Evolutionary conservation across 768 basidiomycete species (phyloP), one percentile per base, ranked within the genome.

Genomic region (Trametes cinnabarina): DNA sequence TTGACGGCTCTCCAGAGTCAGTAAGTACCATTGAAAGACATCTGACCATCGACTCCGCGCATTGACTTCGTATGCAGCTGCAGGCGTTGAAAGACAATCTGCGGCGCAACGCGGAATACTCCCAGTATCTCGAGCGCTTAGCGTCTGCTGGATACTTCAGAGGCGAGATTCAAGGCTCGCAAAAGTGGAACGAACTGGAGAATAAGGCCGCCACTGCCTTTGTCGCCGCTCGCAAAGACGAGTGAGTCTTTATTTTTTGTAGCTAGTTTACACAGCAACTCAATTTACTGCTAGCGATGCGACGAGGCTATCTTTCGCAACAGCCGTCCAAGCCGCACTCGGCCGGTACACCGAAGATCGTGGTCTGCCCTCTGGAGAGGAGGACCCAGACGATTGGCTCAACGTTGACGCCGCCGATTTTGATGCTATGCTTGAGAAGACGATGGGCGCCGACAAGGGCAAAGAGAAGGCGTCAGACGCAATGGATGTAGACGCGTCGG

Each of bases 321-420:
- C 79, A 22, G 79, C 81, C 48, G 88, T 93, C 26, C 87, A 88
- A 65, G 63, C 76, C 0, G 89, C 90, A 0, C 69, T 94, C 53
- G 72, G 74, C 3, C 74, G 73, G 47, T 74, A 78, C 8, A 65
- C 75, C 12, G 69, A 71, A 22, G 60, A 68, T 12, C 35, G 64
- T 28, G 19, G 57, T 65, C 12, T 66, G 69, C 47, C 49, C 58
- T 34, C 66, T 0, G 73, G 72, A 6, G 72, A 72, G n/a, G 92
- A 95, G 68, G 87, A 90, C 63, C 71, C 78, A 8, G 94, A 96
- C 60, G 81, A 81, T 1, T 99, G 97, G 97, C 75, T 98, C n/a
- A 85, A 84, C 50, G 75, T 98, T 30, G 83, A 92, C 55, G 78
- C 83, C 0, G 79, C 85, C 43, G 82, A 87, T 67, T 84, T 97